phyloP scores from a whole-genome alignment of 2,329 filamentous ascomycete species.

The Exserohilum turcica region DNA sequence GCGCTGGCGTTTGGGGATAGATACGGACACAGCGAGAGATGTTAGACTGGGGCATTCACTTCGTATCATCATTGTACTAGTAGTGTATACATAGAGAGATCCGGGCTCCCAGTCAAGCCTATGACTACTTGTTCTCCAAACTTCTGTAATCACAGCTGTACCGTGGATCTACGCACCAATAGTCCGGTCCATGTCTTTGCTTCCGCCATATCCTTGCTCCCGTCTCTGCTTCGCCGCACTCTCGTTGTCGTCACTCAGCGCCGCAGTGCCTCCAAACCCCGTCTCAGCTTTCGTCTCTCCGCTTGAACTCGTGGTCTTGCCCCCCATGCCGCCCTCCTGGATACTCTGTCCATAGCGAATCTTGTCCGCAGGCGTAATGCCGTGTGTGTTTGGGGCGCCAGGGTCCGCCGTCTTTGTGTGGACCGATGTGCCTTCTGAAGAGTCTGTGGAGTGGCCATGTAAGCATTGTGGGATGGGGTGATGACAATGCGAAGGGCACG shows the following conservation, averaged over 20 bases:
- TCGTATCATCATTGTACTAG: neutral
- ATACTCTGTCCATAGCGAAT: slow-evolving; percentile 62
- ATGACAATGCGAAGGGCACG: too few species aligned
- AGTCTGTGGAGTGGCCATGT: neutral
- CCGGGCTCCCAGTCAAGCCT: neutral
- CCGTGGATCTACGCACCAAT: slow-evolving; percentile 53
- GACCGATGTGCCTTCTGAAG: slow-evolving; percentile 18
- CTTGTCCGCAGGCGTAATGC: slow-evolving; percentile 53
- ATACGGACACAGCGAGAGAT: neutral
- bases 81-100: neutral
- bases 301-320: slow-evolving; percentile 53
- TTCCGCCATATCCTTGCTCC: slow-evolving; percentile 59
- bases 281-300: slow-evolving; percentile 46
- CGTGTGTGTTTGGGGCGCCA: slow-evolving; percentile 51
- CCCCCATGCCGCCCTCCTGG: slow-evolving; percentile 61
- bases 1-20: slow-evolving; percentile 24
- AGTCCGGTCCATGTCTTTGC: slow-evolving; percentile 51
- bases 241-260: slow-evolving; percentile 45
- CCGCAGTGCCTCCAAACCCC: slow-evolving; percentile 50
- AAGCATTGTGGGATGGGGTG: neutral
- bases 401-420: slow-evolving; percentile 31
- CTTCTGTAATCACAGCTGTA: neutral
- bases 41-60: slow-evolving; percentile 1
- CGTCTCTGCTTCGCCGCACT: slow-evolving; percentile 51
- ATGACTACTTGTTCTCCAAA: too few species aligned